These are phyloP conservation scores for Echria macrotheca DNA, from an alignment of 495 filamentous ascomycete species.

Conservation along the genomic window DNA sequence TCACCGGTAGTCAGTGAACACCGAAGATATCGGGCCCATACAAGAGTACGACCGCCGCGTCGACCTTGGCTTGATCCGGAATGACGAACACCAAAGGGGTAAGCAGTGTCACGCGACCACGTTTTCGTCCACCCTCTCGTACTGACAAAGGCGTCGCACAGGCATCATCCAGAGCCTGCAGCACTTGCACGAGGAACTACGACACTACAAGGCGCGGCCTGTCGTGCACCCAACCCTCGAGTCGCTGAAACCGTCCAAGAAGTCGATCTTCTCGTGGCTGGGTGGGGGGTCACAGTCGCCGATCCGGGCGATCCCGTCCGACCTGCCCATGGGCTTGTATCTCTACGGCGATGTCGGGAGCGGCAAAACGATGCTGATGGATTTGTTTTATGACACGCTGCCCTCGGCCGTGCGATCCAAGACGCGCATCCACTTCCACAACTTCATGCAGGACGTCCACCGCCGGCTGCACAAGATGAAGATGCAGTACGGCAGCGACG, in stretches of 20 bases:
- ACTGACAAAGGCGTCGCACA: slow-evolving; percentile 23
- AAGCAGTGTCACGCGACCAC: slow-evolving; percentile 15
- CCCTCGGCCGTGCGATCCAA: slow-evolving; percentile 74
- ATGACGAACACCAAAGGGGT: slow-evolving; percentile 92
- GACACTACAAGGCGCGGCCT: slow-evolving; percentile 62
- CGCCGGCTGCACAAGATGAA: slow-evolving; percentile 85
- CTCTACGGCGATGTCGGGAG: slow-evolving; percentile 96
- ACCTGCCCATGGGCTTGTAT: slow-evolving; percentile 83
- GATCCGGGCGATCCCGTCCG: slow-evolving; percentile 54
- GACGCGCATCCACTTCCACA: slow-evolving; percentile 97
- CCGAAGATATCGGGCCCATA: slow-evolving; percentile 59
- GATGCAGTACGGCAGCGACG: slow-evolving; percentile 79
- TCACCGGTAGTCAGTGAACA: slow-evolving; percentile 16
- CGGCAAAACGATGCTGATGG: slow-evolving; percentile 99
- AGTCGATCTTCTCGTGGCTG: slow-evolving; percentile 71
- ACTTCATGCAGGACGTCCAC: slow-evolving; percentile 99
- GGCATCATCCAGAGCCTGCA: slow-evolving; percentile 85
- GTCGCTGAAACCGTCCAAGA: slow-evolving; percentile 58
- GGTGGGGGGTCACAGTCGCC: slow-evolving; percentile 33
- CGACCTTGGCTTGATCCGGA: slow-evolving; percentile 59
- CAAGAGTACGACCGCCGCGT: slow-evolving; percentile 84
- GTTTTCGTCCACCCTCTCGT: no score
- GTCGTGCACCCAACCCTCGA: slow-evolving; percentile 75
- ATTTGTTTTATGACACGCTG: slow-evolving; percentile 93
- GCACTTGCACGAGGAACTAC: slow-evolving; percentile 78